A percentile compares a stretch with the other conserved stretches of the same genome.
Evolutionary conservation across 768 basidiomycete species (phyloP).

Genomic region (Lanmaoa rubissima): DNA sequence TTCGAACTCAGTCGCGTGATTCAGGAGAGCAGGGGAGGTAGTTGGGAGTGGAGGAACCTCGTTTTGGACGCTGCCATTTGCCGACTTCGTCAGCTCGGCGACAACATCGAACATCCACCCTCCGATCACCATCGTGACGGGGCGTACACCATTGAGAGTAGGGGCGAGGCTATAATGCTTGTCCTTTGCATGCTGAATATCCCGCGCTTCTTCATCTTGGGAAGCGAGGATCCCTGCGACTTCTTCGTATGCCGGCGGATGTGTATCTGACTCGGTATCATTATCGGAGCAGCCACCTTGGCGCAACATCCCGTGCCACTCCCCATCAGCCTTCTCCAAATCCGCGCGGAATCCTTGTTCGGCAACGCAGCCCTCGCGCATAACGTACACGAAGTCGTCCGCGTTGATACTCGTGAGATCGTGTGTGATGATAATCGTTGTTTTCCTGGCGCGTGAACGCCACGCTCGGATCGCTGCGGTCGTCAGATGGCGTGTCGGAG

Average conservation of each 20-base stretch:
- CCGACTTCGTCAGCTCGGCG: slow-evolving; percentile 53
- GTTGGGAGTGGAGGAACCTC: slow-evolving; percentile 22
- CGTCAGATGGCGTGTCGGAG: slow-evolving; percentile 81
- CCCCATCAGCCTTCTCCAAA: slow-evolving; percentile 61
- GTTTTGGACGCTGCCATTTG: not conserved
- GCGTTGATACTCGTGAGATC: slow-evolving; percentile 80
- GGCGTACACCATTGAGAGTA: slow-evolving; percentile 41
- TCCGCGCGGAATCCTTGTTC: slow-evolving; percentile 88
- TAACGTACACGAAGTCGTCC: slow-evolving; percentile 89
- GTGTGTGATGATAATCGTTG: slow-evolving; percentile 69
- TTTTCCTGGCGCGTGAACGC: slow-evolving; percentile 61
- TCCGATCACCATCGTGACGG: slow-evolving; percentile 51
- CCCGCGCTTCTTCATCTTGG: slow-evolving; percentile 38
- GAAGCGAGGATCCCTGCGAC: slow-evolving; percentile 50
- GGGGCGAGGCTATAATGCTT: slow-evolving; percentile 45
- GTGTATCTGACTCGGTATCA: slow-evolving; percentile 33
- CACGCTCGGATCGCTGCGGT: slow-evolving; percentile 69
- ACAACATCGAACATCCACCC: slow-evolving; percentile 86
- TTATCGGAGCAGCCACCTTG: slow-evolving; percentile 56
- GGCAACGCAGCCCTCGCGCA: slow-evolving; percentile 74
- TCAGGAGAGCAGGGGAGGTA: slow-evolving; percentile 17
- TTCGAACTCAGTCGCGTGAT: slow-evolving; percentile 20
- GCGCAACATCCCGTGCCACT: slow-evolving; percentile 70
- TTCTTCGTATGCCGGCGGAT: slow-evolving; percentile 34
- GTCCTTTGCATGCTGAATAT: slow-evolving; percentile 24